Base-by-base conservation (phyloP, 768 basidiomycete genomes). In the Epithele typhae region DNA sequence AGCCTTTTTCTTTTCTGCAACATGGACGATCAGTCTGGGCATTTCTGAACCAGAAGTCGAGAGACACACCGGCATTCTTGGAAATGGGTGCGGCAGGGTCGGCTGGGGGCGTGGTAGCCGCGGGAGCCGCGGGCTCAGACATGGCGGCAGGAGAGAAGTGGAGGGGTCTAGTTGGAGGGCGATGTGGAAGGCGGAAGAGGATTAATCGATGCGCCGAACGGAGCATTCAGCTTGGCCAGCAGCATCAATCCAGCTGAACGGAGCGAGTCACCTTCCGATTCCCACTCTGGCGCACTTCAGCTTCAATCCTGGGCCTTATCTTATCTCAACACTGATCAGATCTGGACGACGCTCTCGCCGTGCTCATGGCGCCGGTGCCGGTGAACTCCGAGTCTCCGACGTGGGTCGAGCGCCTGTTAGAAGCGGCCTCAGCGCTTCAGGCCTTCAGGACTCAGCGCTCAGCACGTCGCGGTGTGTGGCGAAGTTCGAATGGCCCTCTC, bases 1-100 rank as follows among this genome's bases (percentile, higher is more conserved):
- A 12, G 89, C 87, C 59, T 91, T 87, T 59, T 90, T 93, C 70
- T 92, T 92, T 34, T 47, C 56, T 57, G 48, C 27, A 25, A 18
- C 12, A 25, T 40, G 17, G 14, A 33, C 3, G 14, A 25, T 36
- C 25, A 10, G n/a, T 45, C 12, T 9, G 21, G 17, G 6, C 3
- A 25, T 11, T 32, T 32, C 9, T 32, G 15, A 9, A 32, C 30
- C 15, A n/a, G 7, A 19, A 34, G 24, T 4, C 27, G n/a, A 21
- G 25, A 21, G 1, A 47, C 51, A 27, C 4, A 52, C 51, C 51
- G 11, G 46, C 51, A 37, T 38, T 52, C 39, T 52, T 52, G 15
- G 51, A 47, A 40, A 52, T 35, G 35, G 51, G 51, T 22, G 39
- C 37, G 38, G 51, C 24, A 2, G 46, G n/a, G 19, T 48, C 45